Base-by-base conservation (phyloP, 805 yeast species). In the Jamesozyma rosinii region DNA sequence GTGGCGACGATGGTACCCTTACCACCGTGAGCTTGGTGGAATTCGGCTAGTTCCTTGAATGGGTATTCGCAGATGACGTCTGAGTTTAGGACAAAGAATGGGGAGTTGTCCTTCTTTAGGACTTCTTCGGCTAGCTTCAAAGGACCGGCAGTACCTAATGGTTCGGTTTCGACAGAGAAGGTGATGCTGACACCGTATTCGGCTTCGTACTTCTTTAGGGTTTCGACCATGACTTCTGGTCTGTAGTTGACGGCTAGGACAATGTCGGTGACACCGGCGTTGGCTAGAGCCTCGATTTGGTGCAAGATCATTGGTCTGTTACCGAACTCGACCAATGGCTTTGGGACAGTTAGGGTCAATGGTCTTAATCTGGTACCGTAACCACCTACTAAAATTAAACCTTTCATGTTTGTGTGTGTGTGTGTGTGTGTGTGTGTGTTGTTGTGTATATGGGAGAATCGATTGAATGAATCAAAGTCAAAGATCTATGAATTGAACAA, bases 331-430 rank as follows among this genome's bases (percentile, higher is more conserved):
- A 89, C 97, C 69, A 89, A 76, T 41, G 97, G 97, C 72, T 89
- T 89, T 67, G 97, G 97, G 52, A 82, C 77, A 46, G 97, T 87
- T 59, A 89, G 74, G 50, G 97, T 89, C 62, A 92, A 76, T 50
- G 99, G 99, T 79, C 99, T 89, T 75, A 92, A 83, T 75, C 99
- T 92, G 63, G 99, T 92, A 77, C 99, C 99, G 76, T 89, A 92
- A 70, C 98, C 98, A 66, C 98, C 98, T 59, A 90, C 97, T 68
- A 90, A 81, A 77, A 90, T 90, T 70, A 90, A 80, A 66, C 95
- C 96, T 76, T 88, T 88, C 97, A 88, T 87, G 52, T 34, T 66
- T 21, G n/a, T 37, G n/a, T 35, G 13, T 29, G 33, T 15, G 22
- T 40, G 11, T 39, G 3, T 40, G 15, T 41, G 19, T 20, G 14